phyloP scores from a whole-genome alignment of 2,329 filamentous ascomycete genomes.

The Penicillium capsulatum region DNA sequence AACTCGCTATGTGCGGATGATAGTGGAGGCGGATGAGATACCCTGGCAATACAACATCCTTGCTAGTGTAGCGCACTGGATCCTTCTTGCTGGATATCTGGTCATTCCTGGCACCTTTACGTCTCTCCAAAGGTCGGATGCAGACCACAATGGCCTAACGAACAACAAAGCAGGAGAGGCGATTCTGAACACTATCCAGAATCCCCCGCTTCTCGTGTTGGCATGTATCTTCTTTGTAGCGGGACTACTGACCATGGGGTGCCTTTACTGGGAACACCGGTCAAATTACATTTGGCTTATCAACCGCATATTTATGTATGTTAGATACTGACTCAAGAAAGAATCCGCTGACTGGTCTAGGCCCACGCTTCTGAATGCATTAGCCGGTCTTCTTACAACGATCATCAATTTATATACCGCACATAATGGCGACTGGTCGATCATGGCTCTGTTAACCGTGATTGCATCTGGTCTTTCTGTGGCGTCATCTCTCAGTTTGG shows the following conservation, averaged over 20 bases:
- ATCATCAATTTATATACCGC: slow-evolving; percentile 50
- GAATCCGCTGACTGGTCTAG: slow-evolving; percentile 10
- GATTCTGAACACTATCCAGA: slow-evolving; percentile 20
- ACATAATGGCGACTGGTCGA: slow-evolving; percentile 44
- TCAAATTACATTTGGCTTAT: slow-evolving; percentile 54
- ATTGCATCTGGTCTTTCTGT: slow-evolving; percentile 29
- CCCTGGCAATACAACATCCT: not conserved
- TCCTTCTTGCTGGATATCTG: not conserved
- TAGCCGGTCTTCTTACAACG: slow-evolving; percentile 50
- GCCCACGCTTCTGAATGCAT: slow-evolving; percentile 43
- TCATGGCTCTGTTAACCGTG: slow-evolving; percentile 42
- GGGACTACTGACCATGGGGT: slow-evolving; percentile 41
- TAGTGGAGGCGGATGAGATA: not conserved
- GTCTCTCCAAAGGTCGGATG: not conserved
- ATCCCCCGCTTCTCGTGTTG: slow-evolving; percentile 44
- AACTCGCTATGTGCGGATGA: not conserved
- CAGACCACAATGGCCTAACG: not conserved
- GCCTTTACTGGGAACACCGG: slow-evolving; percentile 45
- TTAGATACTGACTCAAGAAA: not conserved
- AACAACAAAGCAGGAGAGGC: not conserved
- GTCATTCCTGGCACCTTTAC: not conserved
- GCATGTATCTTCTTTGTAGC: slow-evolving; percentile 44
- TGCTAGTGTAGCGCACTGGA: not conserved
- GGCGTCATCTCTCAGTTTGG: slow-evolving; percentile 22
- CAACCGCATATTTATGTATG: slow-evolving; percentile 48